Conservation (phyloP, 768 basidiomycete genomes). For the Neoboletus subvelutipes region DNA sequence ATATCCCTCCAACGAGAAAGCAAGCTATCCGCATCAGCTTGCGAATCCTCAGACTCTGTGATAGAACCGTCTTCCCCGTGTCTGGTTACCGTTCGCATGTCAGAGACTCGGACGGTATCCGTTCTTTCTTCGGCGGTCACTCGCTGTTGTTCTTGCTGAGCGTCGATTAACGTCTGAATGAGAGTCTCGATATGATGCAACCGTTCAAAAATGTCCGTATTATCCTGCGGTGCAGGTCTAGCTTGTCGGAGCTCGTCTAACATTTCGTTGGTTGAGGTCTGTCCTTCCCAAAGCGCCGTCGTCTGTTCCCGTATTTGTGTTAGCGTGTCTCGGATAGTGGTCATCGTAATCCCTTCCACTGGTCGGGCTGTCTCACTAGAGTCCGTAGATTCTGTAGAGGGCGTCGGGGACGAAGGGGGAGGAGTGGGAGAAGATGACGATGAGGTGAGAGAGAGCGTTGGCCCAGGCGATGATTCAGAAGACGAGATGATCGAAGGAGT, state of each 20-base stretch:
- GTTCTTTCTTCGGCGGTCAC: conserved; percentile 9
- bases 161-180: conserved; percentile 13
- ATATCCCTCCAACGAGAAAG: conserved; percentile 29
- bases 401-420: conserved; percentile 37
- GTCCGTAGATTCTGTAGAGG: conserved; percentile 31
- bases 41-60: conserved; percentile 31
- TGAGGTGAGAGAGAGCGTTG: conserved; percentile 41
- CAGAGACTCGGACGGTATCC: conserved; percentile 17
- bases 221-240: conserved; percentile 40
- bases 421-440: conserved; percentile 34
- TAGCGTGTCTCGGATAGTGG: conserved; percentile 53
- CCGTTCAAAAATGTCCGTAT: conserved; percentile 39
- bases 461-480: conserved; percentile 35
- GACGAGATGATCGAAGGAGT: conserved; percentile 37
- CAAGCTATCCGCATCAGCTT: conserved; percentile 26
- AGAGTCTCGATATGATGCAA: conserved; percentile 27
- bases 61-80: conserved; percentile 24
- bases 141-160: conserved; percentile 4
- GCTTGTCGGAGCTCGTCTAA: conserved; percentile 60
- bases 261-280: conserved; percentile 56
- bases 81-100: conserved; percentile 16
- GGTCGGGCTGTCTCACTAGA: conserved; percentile 39
- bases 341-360: conserved; percentile 35
- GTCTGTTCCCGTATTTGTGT: conserved; percentile 59
- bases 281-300: conserved; percentile 59